Conservation (phyloP, 148 eudicot genomes). For the Diospyros kaki region DNA sequence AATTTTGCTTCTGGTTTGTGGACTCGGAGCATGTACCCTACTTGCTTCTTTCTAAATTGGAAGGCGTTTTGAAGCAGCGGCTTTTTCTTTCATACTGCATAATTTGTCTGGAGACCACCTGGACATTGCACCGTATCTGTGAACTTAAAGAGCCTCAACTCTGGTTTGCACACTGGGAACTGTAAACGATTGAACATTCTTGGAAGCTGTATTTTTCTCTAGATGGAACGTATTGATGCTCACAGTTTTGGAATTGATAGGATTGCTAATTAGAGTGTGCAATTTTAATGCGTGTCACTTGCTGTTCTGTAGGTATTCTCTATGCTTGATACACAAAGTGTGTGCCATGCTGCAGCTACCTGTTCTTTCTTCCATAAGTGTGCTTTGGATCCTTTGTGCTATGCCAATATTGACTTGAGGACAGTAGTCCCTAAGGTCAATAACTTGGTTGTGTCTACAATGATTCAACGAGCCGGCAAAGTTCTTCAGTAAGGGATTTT, state of each 20-base stretch:
- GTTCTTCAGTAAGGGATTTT: constrained; percentile 35
- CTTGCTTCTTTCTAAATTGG: no score
- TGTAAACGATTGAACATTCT: neutral
- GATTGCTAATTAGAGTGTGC: neutral
- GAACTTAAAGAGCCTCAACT: no score
- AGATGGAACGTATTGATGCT: neutral
- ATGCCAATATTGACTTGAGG: constrained; percentile 50
- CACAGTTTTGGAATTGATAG: neutral
- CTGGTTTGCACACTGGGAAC: neutral
- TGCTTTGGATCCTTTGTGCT: constrained; percentile 58
- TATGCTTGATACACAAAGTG: constrained; percentile 54
- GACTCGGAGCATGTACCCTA: no score
- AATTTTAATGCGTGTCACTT: constrained; percentile 6
- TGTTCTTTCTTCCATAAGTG: constrained; percentile 59
- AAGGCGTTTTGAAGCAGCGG: no score
- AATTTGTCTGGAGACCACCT: no score
- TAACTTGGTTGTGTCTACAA: constrained; percentile 52
- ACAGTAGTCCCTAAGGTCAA: constrained; percentile 54
- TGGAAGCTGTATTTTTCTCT: neutral
- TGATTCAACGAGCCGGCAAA: constrained; percentile 72
- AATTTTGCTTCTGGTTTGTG: neutral
- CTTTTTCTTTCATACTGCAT: no score
- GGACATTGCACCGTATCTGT: no score
- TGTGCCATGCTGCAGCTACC: constrained; percentile 56
- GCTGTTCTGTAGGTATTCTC: constrained; percentile 45